These are phyloP conservation scores for Corymbia citriodora DNA, from an alignment of 441 rosid genomes.

Conservation along the genomic window DNA sequence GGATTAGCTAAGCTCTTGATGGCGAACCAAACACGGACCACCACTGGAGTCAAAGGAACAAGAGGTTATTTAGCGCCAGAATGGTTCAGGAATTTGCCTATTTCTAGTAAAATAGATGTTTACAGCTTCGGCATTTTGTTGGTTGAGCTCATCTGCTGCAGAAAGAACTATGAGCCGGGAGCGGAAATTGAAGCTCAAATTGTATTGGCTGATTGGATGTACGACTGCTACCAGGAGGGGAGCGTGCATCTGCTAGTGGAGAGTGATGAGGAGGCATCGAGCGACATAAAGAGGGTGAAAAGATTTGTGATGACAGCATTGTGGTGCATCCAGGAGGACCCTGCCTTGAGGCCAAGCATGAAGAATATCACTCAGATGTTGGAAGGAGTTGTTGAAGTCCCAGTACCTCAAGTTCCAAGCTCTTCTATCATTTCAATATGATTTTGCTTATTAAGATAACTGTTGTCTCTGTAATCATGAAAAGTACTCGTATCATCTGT, in stretches of 20 bases:
- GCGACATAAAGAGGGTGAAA: constrained; percentile 25
- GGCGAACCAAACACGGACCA: constrained; percentile 22
- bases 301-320: constrained; percentile 35
- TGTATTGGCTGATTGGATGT: constrained; percentile 35
- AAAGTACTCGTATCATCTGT: background rate
- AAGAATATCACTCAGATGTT: background rate
- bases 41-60: constrained; percentile 31
- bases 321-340: constrained; percentile 39
- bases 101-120: constrained; percentile 46
- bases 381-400: background rate
- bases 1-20: constrained; percentile 39
- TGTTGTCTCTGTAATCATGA: background rate
- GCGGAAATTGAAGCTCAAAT: constrained; percentile 12
- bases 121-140: constrained; percentile 44
- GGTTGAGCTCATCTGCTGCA: constrained; percentile 46
- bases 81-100: constrained; percentile 35
- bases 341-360: background rate
- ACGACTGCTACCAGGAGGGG: constrained; percentile 26
- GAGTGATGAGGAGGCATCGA: constrained; percentile 28
- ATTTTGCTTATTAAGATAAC: background rate
- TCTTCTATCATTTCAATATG: background rate
- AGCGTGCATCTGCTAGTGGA: constrained; percentile 9
- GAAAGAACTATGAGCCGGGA: constrained; percentile 12
- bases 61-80: constrained; percentile 36
- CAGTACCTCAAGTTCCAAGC: background rate